phyloP scores from a whole-genome alignment of 2,329 filamentous ascomycete genomes.

The Colletotrichum musae region DNA sequence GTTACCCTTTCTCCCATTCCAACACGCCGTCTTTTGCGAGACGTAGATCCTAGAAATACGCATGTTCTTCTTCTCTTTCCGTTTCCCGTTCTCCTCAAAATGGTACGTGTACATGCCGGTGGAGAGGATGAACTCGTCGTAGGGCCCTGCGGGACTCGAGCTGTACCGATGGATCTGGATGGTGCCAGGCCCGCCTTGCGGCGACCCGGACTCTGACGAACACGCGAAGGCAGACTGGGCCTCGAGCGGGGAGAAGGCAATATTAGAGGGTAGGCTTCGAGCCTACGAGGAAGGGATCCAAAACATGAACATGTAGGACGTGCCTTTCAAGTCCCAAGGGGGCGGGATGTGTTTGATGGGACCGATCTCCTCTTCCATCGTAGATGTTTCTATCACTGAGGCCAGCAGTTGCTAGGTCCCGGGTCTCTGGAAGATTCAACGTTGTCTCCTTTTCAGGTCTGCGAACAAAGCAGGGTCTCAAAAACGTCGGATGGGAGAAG shows the following conservation, averaged over 20 bases:
- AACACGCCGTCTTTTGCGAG: slow-evolving; percentile 65
- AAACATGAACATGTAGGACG: slow-evolving; percentile 60
- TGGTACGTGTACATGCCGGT: slow-evolving; percentile 62
- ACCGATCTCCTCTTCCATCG: not conserved
- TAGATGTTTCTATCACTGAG: too few species aligned
- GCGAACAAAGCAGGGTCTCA: too few species aligned
- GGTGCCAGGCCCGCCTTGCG: slow-evolving; percentile 61
- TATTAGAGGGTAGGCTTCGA: slow-evolving; percentile 48
- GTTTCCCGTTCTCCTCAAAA: slow-evolving; percentile 50
- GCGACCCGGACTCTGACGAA: slow-evolving; percentile 51
- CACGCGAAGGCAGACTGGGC: slow-evolving; percentile 54
- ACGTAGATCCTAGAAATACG: slow-evolving; percentile 68
- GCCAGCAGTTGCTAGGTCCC: too few species aligned
- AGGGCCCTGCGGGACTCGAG: slow-evolving; percentile 65
- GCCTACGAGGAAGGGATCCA: slow-evolving; percentile 51
- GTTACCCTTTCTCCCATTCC: slow-evolving; percentile 65
- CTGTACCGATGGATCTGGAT: slow-evolving; percentile 66
- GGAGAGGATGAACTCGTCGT: slow-evolving; percentile 65
- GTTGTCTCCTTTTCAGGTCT: too few species aligned
- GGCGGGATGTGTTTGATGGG: slow-evolving; percentile 3
- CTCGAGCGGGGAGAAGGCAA: slow-evolving; percentile 64
- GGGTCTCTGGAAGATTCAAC: too few species aligned
- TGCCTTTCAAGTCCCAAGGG: slow-evolving; percentile 62
- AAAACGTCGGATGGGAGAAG: too few species aligned
- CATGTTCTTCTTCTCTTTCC: slow-evolving; percentile 51